Conservation (phyloP, 495 filamentous ascomycete genomes). For the Choiromyces venosus region DNA sequence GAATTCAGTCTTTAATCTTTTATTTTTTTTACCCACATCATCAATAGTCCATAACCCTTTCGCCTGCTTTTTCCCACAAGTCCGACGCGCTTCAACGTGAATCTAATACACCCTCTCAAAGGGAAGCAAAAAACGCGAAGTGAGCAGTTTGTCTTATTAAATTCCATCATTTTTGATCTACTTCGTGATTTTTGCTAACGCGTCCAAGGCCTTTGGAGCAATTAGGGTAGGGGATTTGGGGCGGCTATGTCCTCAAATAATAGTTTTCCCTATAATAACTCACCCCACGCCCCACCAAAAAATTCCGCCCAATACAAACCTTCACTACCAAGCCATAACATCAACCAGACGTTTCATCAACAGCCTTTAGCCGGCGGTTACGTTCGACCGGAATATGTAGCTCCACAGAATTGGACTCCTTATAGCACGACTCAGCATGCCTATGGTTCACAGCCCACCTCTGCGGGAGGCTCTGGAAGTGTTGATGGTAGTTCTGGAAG, state of each 20-base stretch:
- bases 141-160: not conserved
- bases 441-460: not conserved
- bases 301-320: not conserved
- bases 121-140: not conserved
- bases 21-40: not conserved
- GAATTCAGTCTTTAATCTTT: not conserved
- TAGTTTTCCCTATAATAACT: not conserved
- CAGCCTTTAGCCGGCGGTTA: not conserved
- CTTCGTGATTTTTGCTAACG: not conserved
- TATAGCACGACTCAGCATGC: not conserved
- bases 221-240: not conserved
- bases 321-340: constrained; percentile 2
- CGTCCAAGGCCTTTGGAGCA: not conserved
- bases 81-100: not conserved
- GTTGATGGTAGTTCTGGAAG: not conserved
- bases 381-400: not conserved
- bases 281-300: not conserved
- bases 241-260: not conserved
- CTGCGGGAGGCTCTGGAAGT: not conserved
- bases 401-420: not conserved
- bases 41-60: not conserved
- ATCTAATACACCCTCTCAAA: not conserved
- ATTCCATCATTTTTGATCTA: not conserved
- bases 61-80: not conserved
- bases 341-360: constrained; percentile 2